Base-by-base conservation (phyloP, 2,329 filamentous ascomycete genomes). In the Arthroderma sp. region DNA sequence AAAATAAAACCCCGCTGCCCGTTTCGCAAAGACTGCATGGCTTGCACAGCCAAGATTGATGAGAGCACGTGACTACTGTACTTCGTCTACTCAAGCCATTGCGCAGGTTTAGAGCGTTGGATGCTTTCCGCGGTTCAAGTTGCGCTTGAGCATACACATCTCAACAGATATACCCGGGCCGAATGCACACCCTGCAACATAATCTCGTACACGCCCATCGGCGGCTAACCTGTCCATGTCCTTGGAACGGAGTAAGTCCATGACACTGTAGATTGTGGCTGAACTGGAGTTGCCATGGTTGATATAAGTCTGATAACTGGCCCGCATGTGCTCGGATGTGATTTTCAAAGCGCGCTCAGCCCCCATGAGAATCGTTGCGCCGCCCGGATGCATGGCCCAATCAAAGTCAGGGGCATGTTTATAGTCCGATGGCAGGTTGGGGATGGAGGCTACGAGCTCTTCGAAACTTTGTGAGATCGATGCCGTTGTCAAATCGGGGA, bases 101-200 rank as follows among this genome's bases (percentile, higher is more conserved):
- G 15, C 15, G 1, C 15, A 22, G 15, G 15, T 22, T 22, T 3
- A 22, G 15, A 22, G 15, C 15, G 15, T 22, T 22, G 15, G 15
- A 22, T 22, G 15, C 15, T 22, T 22, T 22, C 15, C 15, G 3
- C 3, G 15, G 15, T 3, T 22, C 15, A 22, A 22, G 15, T 22
- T 22, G 15, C 15, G 15, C 3, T 22, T 22, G n/a, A 40, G 31
- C n/a, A 36, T 40, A 10, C 30, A 36, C 43, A 45, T 45, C 29
- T 45, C 42, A 8, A 43, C 42, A 15, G 37, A 38, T 28, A 43
- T 43, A 30, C 42, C 42, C 10, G 42, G 42, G 28, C 42, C 42
- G n/a, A 43, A 31, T 15, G 42, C 42, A 30, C 42, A 43, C 27
- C 34, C 42, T 31, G 38, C 33, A 10, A 43, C 42, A 22, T 43